Conservation (phyloP, 2,329 filamentous ascomycete species). For the Cladosporium sp. region DNA sequence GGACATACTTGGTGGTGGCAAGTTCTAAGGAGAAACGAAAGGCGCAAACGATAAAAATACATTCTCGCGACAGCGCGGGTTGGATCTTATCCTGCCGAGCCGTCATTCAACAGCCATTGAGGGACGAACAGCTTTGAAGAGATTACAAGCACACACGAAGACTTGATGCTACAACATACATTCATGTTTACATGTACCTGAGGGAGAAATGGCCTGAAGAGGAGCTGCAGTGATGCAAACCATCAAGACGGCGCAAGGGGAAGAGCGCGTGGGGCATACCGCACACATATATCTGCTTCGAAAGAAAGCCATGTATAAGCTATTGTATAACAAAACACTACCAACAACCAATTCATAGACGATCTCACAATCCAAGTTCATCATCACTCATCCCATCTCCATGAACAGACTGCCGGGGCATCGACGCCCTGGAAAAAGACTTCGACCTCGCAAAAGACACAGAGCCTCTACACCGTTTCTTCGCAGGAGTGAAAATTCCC, state of each 20-base stretch:
- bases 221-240: no score
- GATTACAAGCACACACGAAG: no score
- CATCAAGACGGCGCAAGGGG: no score
- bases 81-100: no score
- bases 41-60: background rate
- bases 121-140: background rate
- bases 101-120: background rate
- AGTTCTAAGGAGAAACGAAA: background rate
- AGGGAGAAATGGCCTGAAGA: no score
- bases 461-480: background rate
- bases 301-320: no score
- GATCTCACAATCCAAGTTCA: constrained; percentile 21
- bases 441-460: no score
- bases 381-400: constrained; percentile 25
- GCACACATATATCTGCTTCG: no score
- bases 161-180: no score
- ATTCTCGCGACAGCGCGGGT: background rate
- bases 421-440: background rate
- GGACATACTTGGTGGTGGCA: constrained; percentile 61
- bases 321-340: background rate
- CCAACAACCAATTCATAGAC: background rate
- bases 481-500: background rate
- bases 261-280: no score
- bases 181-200: no score
- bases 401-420: background rate